phyloP scores from a whole-genome alignment of 306 rosid species.

The Gastrolobium villosum region DNA sequence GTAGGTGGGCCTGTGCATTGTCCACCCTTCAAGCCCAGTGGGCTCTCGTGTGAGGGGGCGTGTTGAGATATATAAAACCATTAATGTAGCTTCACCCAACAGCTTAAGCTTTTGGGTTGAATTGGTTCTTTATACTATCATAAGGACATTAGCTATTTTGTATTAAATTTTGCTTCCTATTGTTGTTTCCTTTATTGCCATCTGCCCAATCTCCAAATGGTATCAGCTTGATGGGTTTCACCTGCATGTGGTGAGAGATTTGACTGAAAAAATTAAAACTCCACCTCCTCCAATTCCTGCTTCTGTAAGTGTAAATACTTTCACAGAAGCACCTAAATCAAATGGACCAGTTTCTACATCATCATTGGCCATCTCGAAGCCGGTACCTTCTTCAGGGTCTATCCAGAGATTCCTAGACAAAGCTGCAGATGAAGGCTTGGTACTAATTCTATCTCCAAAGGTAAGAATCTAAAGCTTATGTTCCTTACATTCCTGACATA shows the following conservation, averaged over 20 bases:
- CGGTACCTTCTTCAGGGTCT: slow-evolving; percentile 54
- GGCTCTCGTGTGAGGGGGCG: too few relatives aligned
- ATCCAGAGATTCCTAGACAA: slow-evolving; percentile 66
- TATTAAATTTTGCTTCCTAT: slow-evolving; percentile 22
- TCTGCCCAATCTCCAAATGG: slow-evolving; percentile 30
- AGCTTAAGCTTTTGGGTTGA: too few relatives aligned
- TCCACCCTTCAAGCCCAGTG: too few relatives aligned
- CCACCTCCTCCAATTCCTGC: slow-evolving; percentile 56
- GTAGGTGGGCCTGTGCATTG: too few relatives aligned
- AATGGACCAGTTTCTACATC: slow-evolving; percentile 65
- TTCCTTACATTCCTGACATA: slow-evolving; percentile 20
- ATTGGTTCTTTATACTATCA: too few relatives aligned
- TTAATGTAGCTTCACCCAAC: too few relatives aligned
- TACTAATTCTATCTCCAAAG: slow-evolving; percentile 77
- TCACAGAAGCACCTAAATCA: slow-evolving; percentile 52
- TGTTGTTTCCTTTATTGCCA: slow-evolving; percentile 37
- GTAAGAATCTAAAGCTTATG: slow-evolving; percentile 53
- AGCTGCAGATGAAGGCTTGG: slow-evolving; percentile 90
- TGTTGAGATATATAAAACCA: too few relatives aligned
- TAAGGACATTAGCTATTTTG: slow-evolving; percentile 20
- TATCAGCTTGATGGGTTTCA: slow-evolving; percentile 80
- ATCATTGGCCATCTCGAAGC: slow-evolving; percentile 67
- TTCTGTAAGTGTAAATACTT: slow-evolving; percentile 52
- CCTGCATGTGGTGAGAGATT: slow-evolving; percentile 67
- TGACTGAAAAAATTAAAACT: slow-evolving; percentile 48